Evolutionary conservation across 2,329 filamentous ascomycete genomes (phyloP).

Genomic region (Neofusicoccum umdonicola): DNA sequence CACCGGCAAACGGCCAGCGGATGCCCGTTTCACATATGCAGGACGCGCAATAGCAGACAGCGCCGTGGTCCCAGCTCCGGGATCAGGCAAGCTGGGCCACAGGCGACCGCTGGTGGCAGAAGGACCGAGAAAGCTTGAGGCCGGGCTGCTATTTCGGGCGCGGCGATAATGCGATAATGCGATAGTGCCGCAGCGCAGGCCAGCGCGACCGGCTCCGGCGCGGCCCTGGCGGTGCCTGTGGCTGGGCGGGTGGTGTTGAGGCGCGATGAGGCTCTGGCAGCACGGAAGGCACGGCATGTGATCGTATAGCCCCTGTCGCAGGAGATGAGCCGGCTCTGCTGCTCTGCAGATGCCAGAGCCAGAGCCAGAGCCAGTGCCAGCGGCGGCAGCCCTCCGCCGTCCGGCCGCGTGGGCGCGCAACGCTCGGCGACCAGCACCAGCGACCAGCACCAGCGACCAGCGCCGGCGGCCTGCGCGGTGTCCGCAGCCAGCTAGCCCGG

Average conservation of each 20-base stretch:
- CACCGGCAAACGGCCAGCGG: not conserved
- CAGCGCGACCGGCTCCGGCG: no score
- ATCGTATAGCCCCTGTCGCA: slow-evolving; percentile 7
- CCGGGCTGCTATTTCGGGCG: not conserved
- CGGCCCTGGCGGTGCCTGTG: no score
- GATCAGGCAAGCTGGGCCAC: not conserved
- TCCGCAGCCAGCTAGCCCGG: no score
- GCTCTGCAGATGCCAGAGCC: no score
- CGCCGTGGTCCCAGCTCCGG: not conserved
- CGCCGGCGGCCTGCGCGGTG: no score
- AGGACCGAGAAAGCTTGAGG: not conserved
- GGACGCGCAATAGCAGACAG: not conserved
- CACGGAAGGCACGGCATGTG: slow-evolving; percentile 8
- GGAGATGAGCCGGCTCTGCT: not conserved
- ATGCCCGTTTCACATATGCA: slow-evolving; percentile 8
- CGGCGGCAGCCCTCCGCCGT: no score
- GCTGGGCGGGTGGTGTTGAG: not conserved
- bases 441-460: no score
- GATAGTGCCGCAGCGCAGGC: no score
- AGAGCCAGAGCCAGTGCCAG: no score
- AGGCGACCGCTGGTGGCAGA: not conserved
- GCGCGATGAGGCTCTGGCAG: not conserved
- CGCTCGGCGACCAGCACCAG: no score
- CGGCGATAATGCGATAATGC: not conserved
- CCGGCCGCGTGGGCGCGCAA: no score